Base-by-base conservation (phyloP, 139 green algal species). In the Auxenochlorella pyrenoidosa region DNA sequence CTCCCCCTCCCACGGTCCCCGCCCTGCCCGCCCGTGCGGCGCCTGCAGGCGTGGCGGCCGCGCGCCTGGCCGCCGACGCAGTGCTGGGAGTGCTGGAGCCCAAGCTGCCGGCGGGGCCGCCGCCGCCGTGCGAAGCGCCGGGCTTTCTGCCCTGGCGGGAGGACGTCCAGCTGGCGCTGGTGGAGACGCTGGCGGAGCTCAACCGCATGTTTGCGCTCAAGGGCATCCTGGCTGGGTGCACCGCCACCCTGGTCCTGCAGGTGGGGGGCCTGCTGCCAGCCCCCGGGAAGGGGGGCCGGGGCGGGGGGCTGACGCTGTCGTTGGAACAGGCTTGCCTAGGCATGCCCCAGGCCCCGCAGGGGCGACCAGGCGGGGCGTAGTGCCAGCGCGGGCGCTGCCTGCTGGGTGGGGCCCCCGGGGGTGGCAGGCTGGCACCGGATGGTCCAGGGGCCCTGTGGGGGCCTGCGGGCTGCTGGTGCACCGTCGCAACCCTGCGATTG, bases 211-310 rank as follows among this genome's bases (percentile, higher is more conserved):
- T 93, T 91, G 91, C 91, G 30, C 75, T 80, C 44, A n/a, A 65
- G 18, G 91, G 91, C 32, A 84, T 91, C 38, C 60, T 84, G 38
- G 90, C 90, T 0, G 94, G 94, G 24, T 87, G 76, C 65, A 96
- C 94, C 16, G 94, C 90, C 63, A 96, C 94, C 0, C 76, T 96
- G 15, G 76, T 92, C 13, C 54, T 94, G 43, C 85, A 88, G 84
- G 84, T 83, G 43, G 12, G 63, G 22, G 73, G 41, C 5, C 19
- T 59, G 41, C 30, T 21, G 41, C 32, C 5, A n/a, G 36, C 34
- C 18, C 22, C 21, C 19, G 8, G 12, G 10, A 19, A 10, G 78
- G 54, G 32, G 43, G 10, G 47, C n/a, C n/a, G n/a, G n/a, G n/a
- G n/a, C n/a, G n/a, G n/a, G n/a, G n/a, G n/a, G n/a, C n/a, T n/a